A percentile compares a stretch with the other conserved stretches of the same genome.
Conservation (phyloP, 176 grass and related monocot species). For the Aegilops umbellulata region DNA sequence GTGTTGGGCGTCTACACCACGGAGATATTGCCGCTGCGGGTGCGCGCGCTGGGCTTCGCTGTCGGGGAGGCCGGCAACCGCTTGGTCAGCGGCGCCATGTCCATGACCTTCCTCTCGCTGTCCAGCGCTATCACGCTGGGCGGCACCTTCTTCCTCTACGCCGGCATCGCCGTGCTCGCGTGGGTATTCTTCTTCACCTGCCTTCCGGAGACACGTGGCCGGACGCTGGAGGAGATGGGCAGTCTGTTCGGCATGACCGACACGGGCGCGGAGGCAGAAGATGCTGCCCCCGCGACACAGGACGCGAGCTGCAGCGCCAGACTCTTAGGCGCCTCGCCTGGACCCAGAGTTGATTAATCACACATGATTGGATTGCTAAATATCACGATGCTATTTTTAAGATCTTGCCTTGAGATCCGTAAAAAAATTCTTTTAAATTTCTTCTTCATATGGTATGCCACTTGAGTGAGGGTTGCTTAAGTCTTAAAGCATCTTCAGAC, state of each 20-base stretch:
- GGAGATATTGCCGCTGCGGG: slow-evolving; percentile 65
- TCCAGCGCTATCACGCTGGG: slow-evolving; percentile 59
- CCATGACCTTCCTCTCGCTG: slow-evolving; percentile 81
- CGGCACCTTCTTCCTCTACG: slow-evolving; percentile 74
- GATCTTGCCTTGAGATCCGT: too few species aligned
- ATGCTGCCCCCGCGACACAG: not conserved
- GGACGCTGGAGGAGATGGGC: slow-evolving; percentile 59
- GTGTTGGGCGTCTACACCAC: slow-evolving; percentile 50
- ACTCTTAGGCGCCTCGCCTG: slow-evolving; percentile 2
- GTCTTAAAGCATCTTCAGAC: too few species aligned
- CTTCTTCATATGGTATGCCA: too few species aligned
- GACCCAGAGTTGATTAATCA: not conserved
- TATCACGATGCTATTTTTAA: too few species aligned
- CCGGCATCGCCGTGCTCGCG: slow-evolving; percentile 30
- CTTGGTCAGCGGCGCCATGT: slow-evolving; percentile 37
- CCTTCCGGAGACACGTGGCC: slow-evolving; percentile 56
- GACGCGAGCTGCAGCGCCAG: not conserved
- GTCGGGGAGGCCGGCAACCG: slow-evolving; percentile 54
- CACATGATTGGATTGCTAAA: not conserved
- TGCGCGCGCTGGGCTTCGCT: slow-evolving; percentile 54
- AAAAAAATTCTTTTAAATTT: too few species aligned
- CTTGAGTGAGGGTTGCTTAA: too few species aligned
- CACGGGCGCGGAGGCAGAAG: not conserved
- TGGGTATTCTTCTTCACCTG: slow-evolving; percentile 57
- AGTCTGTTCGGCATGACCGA: slow-evolving; percentile 43